These are phyloP conservation scores for Naganishia cerealis DNA, from an alignment of 1,284 basidiomycete genomes.

Conservation along the genomic window DNA sequence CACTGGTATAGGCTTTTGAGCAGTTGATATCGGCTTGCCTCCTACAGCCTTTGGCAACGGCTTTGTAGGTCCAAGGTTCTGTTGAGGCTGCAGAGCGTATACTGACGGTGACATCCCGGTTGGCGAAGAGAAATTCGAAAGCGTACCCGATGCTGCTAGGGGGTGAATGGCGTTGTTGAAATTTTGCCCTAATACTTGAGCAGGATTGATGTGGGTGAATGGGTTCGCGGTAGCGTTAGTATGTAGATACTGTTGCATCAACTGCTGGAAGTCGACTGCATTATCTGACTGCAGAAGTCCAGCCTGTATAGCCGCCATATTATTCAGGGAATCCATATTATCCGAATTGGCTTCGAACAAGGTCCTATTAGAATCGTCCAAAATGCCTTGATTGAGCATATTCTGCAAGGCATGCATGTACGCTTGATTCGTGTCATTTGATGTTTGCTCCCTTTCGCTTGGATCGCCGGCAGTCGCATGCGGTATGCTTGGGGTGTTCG, in stretches of 20 bases:
- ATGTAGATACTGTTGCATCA: constrained; percentile 54
- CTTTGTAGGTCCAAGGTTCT: constrained; percentile 35
- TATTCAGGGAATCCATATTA: background rate
- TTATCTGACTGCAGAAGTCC: constrained; percentile 27
- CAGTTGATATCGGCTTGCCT: constrained; percentile 37
- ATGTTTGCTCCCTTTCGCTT: constrained; percentile 15
- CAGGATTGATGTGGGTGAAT: constrained; percentile 83
- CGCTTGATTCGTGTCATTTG: constrained; percentile 18
- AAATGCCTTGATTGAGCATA: constrained; percentile 17
- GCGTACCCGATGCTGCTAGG: constrained; percentile 53
- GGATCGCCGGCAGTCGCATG: constrained; percentile 18
- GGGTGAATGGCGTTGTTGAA: constrained; percentile 57
- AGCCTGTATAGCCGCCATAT: constrained; percentile 21
- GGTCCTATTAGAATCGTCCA: constrained; percentile 5
- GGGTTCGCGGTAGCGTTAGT: constrained; percentile 52
- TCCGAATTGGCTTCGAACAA: background rate
- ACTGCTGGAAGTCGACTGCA: constrained; percentile 50
- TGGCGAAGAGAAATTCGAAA: constrained; percentile 28
- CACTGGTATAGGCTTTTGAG: constrained; percentile 36
- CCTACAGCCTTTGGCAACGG: constrained; percentile 44
- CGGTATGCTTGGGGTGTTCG: constrained; percentile 38
- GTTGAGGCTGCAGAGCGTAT: constrained; percentile 2
- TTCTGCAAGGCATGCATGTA: constrained; percentile 23
- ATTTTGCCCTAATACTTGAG: constrained; percentile 70
- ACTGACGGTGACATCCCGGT: constrained; percentile 38